Conservation (phyloP, 768 basidiomycete species). For the Hygrophorus russula region DNA sequence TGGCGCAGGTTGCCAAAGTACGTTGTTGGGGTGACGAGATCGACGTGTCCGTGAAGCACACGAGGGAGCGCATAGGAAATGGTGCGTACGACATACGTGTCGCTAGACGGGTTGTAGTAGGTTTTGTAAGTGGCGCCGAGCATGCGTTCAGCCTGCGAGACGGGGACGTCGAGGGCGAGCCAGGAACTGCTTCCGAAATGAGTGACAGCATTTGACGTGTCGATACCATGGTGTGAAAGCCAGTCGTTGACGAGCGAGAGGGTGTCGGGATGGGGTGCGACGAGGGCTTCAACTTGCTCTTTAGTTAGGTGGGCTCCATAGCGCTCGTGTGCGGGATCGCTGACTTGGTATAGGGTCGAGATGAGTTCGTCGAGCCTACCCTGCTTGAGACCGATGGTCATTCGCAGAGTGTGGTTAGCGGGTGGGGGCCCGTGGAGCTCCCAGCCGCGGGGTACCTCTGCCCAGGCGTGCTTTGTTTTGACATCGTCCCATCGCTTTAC, state of each 20-base stretch:
- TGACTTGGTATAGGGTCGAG: conserved; percentile 41
- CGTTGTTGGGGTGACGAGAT: conserved; percentile 61
- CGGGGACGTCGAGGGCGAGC: conserved; percentile 50
- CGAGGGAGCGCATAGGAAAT: conserved; percentile 54
- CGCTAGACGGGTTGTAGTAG: conserved; percentile 12
- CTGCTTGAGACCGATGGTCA: conserved; percentile 49
- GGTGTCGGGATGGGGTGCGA: conserved; percentile 47
- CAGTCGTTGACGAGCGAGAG: conserved; percentile 47
- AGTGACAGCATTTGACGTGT: conserved; percentile 25
- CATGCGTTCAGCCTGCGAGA: conserved; percentile 53
- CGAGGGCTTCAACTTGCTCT: conserved; percentile 51
- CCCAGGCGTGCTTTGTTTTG: conserved; percentile 7
- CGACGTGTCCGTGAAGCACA: conserved; percentile 45
- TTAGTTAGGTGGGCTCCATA: conserved; percentile 50
- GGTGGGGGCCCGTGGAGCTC: conserved; percentile 30
- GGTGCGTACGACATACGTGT: conserved; percentile 40
- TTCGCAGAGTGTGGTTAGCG: conserved; percentile 32
- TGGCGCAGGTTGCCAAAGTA: conserved; percentile 35
- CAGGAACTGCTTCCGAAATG: conserved; percentile 57
- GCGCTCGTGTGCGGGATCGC: conserved; percentile 39
- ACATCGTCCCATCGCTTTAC: conserved; percentile 9
- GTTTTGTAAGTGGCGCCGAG: conserved; percentile 35
- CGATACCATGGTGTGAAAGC: conserved; percentile 45
- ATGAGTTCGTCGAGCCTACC: conserved; percentile 37
- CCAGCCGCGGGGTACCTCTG: conserved; percentile 38